Evolutionary conservation across 2,329 filamentous ascomycete genomes (phyloP), one percentile per base, ranked within the genome.

Genomic region (Pseudogymnoascus sp.): DNA sequence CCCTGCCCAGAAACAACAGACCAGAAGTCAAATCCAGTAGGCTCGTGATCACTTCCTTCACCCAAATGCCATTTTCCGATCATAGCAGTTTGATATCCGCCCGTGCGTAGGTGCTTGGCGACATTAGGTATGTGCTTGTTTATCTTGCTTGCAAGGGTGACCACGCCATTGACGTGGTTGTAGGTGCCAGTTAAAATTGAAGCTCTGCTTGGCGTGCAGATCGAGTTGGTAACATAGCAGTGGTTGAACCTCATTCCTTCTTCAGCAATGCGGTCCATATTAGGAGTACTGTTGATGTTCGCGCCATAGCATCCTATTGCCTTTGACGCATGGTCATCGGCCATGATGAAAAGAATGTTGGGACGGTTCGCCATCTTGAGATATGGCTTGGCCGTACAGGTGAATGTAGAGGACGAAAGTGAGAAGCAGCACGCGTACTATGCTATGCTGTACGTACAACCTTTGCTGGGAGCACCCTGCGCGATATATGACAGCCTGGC

Each of bases 11-110:
- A 80, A 0, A 83, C 66, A 4, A 82, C 73, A n/a, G 73, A 75
- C 80, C 80, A 83, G 67, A 80, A 77, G 67, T 82, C 80, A 37
- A 82, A 82, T 0, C 80, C 81, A 0, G 76, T 77, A 0, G 81
- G 81, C 64, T 80, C 75, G 61, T 81, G 77, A 0, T 68, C 71
- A 1, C 66, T 64, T 0, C 79, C 80, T 66, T 83, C 80, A 2
- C 80, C 80, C 12, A 83, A 69, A 66, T 82, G 80, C 80, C 80
- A 83, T 68, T 83, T 83, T 0, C 80, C 81, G 0, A 81, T 71
- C 79, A 83, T 83, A 6, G 77, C 80, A 0, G 80, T 83, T 57
- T 76, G 76, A 64, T 83, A 83, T 0, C 77, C 77, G 26, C 76
- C 77, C 0, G 75, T 71, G 1, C 77, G 75, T 0, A 83, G 71